Evolutionary conservation across 2,329 filamentous ascomycete species (phyloP).

Genomic region (Biscogniauxia sp.): DNA sequence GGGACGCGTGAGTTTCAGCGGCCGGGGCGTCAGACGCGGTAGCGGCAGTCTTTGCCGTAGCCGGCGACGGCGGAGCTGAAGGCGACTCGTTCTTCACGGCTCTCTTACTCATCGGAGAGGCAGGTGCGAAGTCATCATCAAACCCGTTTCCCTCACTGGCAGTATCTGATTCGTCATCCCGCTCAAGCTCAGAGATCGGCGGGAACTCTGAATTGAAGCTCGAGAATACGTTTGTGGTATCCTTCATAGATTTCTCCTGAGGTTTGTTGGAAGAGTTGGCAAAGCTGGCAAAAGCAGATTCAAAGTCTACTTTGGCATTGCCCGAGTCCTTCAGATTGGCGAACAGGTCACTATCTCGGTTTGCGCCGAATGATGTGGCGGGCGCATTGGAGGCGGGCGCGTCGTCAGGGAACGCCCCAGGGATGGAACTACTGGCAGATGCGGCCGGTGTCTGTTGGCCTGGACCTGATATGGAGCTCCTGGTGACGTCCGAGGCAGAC

Average conservation of each 20-base stretch:
- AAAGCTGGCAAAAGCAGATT: constrained; percentile 80
- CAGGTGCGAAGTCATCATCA: constrained; percentile 85
- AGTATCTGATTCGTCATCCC: constrained; percentile 81
- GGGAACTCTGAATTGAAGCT: constrained; percentile 80
- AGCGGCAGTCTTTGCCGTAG: constrained; percentile 29
- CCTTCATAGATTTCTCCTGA: constrained; percentile 42
- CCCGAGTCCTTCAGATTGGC: constrained; percentile 48
- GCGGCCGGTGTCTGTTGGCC: constrained; percentile 23
- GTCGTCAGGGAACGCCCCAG: constrained; percentile 54
- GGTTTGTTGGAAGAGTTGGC: constrained; percentile 49
- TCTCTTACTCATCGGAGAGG: constrained; percentile 44
- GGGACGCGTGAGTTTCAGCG: constrained; percentile 24
- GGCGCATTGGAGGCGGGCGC: constrained; percentile 21
- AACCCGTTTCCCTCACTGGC: constrained; percentile 80
- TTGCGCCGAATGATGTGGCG: constrained; percentile 27
- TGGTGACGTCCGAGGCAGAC: constrained; percentile 33
- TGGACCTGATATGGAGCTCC: constrained; percentile 27
- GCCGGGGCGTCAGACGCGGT: constrained; percentile 27
- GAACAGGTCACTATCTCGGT: constrained; percentile 49
- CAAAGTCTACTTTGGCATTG: constrained; percentile 77
- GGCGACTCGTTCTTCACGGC: constrained; percentile 26
- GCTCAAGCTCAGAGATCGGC: constrained; percentile 82
- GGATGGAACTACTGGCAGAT: constrained; percentile 38
- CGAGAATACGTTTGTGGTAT: constrained; percentile 44
- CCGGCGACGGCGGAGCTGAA: constrained; percentile 27